phyloP scores from a whole-genome alignment of 306 rosid genomes.

The Cicer cuneatum region DNA sequence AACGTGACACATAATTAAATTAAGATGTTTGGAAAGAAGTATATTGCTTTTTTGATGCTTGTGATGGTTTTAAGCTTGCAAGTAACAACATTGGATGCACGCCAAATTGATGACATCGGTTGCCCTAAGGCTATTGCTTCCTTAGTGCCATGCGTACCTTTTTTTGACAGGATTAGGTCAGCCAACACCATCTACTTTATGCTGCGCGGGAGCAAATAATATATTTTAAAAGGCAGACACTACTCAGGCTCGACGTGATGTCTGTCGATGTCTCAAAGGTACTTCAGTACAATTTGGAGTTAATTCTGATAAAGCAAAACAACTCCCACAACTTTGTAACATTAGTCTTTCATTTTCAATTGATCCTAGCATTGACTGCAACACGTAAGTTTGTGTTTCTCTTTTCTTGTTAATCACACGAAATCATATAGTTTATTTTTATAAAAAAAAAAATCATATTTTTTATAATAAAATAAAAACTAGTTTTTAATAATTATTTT shows the following conservation, averaged over 20 bases:
- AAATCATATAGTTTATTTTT: no score
- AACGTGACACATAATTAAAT: conserved; percentile 29
- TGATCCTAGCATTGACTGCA: neutral
- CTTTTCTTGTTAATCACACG: neutral
- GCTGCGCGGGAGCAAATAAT: neutral
- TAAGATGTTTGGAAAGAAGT: neutral
- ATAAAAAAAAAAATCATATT: no score
- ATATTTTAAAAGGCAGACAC: neutral
- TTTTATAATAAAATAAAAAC: no score
- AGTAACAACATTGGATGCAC: no score
- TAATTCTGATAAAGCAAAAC: neutral
- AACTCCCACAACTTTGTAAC: neutral
- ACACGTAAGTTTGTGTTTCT: neutral
- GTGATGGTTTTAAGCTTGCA: no score
- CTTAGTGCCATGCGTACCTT: neutral
- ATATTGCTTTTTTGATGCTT: neutral
- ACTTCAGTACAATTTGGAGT: neutral
- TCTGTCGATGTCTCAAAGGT: neutral
- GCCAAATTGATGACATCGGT: no score
- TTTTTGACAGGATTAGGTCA: neutral
- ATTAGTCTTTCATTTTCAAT: neutral
- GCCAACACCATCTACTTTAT: neutral
- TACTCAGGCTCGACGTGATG: neutral
- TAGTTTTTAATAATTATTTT: no score
- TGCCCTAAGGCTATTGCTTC: neutral